Evolutionary conservation across 495 filamentous ascomycete species (phyloP), one percentile per base, ranked within the genome.

Genomic region (Trichoderma virens): DNA sequence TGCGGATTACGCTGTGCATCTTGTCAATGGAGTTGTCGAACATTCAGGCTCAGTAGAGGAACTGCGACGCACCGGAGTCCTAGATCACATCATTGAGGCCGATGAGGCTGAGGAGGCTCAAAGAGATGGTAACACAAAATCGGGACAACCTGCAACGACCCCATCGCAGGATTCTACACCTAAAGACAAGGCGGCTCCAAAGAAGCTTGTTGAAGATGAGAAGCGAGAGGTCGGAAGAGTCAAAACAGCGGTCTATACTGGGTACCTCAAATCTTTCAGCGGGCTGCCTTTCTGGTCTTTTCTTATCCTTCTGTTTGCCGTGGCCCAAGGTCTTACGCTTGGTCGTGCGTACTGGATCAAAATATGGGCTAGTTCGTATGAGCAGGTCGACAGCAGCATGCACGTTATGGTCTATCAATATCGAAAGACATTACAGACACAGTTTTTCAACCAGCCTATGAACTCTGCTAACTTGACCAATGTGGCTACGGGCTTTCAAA

Each of bases 141-240:
- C 25, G 14, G 16, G 5, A 2, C 3, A 13, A 6, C 23, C 27
- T 4, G 3, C 20, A 6, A 27, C 45, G 3, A 27, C 2, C 45
- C 45, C 51, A 13, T 56, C 51, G 0, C 8, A 27, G 13, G 20
- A 27, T 30, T 9, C 27, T 18, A 9, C 16, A 11, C 67, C 68
- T 1, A 62, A 69, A 59, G 71, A 63, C 25, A 70, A 75, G 25
- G 78, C 77, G 64, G 63, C 59, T 31, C 70, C 81, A 1, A 78
- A 85, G 3, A 90, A 86, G 69, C 93, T 93, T 65, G 82, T 89
- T 38, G 86, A 90, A 67, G 90, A 91, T 2, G 90, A 94, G 68
- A 80, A 75, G 25, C 76, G 85, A 65, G 88, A 90, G 66, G 76
- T 77, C 30, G 90, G 90, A 5, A 77, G 82, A 16, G 82, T 94